These are phyloP conservation scores for Starmerella apis DNA, from an alignment of 805 yeast genomes.

Conservation along the genomic window DNA sequence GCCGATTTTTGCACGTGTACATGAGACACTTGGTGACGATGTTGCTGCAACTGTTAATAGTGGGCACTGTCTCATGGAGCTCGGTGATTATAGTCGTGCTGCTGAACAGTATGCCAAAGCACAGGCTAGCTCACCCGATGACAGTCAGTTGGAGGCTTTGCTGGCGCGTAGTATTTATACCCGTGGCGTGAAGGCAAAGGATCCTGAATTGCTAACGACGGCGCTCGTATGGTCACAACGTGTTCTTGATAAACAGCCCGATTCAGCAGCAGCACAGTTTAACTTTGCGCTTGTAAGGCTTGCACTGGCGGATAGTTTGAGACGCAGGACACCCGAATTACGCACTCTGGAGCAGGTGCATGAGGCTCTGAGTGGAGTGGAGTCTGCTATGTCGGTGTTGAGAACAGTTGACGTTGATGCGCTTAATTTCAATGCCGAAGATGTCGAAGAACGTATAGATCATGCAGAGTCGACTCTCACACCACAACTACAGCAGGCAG, in stretches of 20 bases:
- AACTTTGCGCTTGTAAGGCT: slow-evolving; percentile 76
- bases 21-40: slow-evolving; percentile 73
- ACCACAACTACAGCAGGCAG: slow-evolving; percentile 57
- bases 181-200: slow-evolving; percentile 37
- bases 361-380: slow-evolving; percentile 45
- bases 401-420: slow-evolving; percentile 43
- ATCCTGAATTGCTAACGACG: slow-evolving; percentile 39
- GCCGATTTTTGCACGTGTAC: slow-evolving; percentile 74
- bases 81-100: slow-evolving; percentile 73
- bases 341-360: slow-evolving; percentile 56
- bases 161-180: slow-evolving; percentile 37
- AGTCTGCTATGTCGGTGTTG: slow-evolving; percentile 25
- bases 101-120: slow-evolving; percentile 82
- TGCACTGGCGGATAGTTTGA: slow-evolving; percentile 74
- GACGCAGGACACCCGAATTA: slow-evolving; percentile 48
- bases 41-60: slow-evolving; percentile 71
- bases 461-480: slow-evolving; percentile 69
- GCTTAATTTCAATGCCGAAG: slow-evolving; percentile 71
- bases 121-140: slow-evolving; percentile 31
- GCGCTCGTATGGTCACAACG: slow-evolving; percentile 53
- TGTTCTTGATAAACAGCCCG: slow-evolving; percentile 26
- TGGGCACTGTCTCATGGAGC: slow-evolving; percentile 78
- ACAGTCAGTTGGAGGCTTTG: not conserved
- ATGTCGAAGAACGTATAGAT: slow-evolving; percentile 74
- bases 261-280: slow-evolving; percentile 45